phyloP scores from a whole-genome alignment of 2,329 filamentous ascomycete species.

The Chrysoporthe cubensis region DNA sequence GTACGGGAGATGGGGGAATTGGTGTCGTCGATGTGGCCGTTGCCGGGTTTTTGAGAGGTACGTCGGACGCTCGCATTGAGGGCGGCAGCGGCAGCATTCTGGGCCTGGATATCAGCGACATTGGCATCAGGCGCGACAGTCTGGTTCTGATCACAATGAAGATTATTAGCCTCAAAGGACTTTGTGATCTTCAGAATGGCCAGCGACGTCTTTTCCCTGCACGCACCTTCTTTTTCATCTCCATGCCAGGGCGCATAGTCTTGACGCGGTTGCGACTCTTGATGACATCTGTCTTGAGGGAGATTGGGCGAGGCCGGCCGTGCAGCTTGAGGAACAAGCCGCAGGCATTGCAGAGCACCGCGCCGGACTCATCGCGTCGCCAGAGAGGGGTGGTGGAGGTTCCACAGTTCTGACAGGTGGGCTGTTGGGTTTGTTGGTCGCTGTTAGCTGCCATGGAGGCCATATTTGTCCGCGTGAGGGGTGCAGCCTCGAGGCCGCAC shows the following conservation, averaged over 20 bases:
- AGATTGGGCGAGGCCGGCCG: conserved; percentile 89
- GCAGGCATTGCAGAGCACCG: conserved; percentile 97
- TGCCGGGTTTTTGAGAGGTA: conserved; percentile 71
- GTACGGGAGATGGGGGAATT: conserved; percentile 81
- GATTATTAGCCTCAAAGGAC: conserved; percentile 25
- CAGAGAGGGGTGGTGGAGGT: conserved; percentile 96
- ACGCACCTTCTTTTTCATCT: conserved; percentile 81
- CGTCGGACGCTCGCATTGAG: conserved; percentile 52
- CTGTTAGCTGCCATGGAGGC: conserved; percentile 56
- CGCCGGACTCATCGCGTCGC: conserved; percentile 94
- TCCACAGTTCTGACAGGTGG: conserved; percentile 93
- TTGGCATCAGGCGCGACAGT: conserved; percentile 52
- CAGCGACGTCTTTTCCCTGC: not conserved
- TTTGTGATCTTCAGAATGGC: conserved; percentile 16
- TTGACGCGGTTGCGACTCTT: conserved; percentile 99
- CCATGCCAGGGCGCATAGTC: conserved; percentile 76
- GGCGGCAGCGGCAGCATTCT: conserved; percentile 54
- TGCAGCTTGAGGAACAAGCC: conserved; percentile 97
- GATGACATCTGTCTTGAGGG: conserved; percentile 98
- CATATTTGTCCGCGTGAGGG: conserved; percentile 40
- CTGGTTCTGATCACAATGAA: conserved; percentile 40
- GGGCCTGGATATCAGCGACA: conserved; percentile 61
- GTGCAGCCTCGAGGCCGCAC: conserved; percentile 24
- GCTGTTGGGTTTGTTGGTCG: conserved; percentile 72
- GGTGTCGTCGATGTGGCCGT: conserved; percentile 73